Evolutionary conservation across 2,329 filamentous ascomycete genomes (phyloP).

Genomic region (Aspergillus calidoustus): DNA sequence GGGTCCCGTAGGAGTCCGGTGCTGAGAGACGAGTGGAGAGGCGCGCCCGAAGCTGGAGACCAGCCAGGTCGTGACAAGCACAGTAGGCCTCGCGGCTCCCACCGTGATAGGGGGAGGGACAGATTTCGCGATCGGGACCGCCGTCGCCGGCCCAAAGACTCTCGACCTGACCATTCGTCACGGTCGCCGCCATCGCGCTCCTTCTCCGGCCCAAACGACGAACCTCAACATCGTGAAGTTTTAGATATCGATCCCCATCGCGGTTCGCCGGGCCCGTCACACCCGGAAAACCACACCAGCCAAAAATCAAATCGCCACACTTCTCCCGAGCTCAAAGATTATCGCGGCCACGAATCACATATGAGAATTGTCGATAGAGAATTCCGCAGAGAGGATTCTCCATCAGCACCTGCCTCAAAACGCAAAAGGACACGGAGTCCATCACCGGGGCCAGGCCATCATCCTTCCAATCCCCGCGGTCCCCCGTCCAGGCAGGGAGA

Average conservation of each 20-base stretch:
- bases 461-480: conserved; percentile 27
- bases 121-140: conserved; percentile 47
- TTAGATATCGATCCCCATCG: conserved; percentile 32
- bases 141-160: conserved; percentile 37
- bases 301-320: conserved; percentile 30
- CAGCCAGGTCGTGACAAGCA: conserved; percentile 40
- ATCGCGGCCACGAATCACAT: conserved; percentile 27
- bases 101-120: conserved; percentile 43
- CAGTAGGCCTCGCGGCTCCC: conserved; percentile 49
- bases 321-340: conserved; percentile 29
- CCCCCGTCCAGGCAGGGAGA: conserved; percentile 36
- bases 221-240: conserved; percentile 37
- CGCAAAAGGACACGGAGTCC: conserved; percentile 48
- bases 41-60: conserved; percentile 47
- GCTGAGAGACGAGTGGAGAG: conserved; percentile 57
- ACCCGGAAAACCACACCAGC: conserved; percentile 24
- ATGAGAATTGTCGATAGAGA: conserved; percentile 29
- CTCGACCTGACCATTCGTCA: conserved; percentile 47
- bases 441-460: conserved; percentile 40
- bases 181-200: conserved; percentile 45
- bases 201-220: conserved; percentile 35
- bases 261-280: conserved; percentile 33
- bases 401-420: conserved; percentile 39
- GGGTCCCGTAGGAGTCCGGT: conserved; percentile 54
- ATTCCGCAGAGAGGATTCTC: conserved; percentile 37